A percentile compares a stretch with the other conserved stretches of the same genome.
These are phyloP conservation scores for Diaporthe sp. DNA, from an alignment of 2,329 filamentous ascomycete genomes.

Conservation along the genomic window DNA sequence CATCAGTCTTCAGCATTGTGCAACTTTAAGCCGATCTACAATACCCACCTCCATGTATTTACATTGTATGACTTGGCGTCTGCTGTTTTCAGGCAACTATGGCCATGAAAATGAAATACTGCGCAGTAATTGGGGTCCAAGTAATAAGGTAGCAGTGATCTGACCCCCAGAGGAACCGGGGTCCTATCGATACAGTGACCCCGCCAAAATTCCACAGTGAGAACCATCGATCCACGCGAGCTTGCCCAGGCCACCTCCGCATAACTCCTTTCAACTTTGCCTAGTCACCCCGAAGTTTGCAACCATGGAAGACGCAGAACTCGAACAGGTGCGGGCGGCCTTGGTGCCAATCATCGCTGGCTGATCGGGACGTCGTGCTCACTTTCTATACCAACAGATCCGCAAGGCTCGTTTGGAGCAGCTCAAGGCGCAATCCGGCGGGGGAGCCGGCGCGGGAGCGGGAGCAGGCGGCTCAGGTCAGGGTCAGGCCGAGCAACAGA, in stretches of 20 bases:
- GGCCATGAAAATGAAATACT: too few relatives aligned
- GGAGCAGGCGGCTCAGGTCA: conserved; percentile 57
- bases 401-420: conserved; percentile 92
- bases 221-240: conserved; percentile 4
- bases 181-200: conserved; percentile 31
- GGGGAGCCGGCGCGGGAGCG: conserved; percentile 57
- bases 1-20: neutral
- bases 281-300: neutral
- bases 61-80: neutral
- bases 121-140: neutral
- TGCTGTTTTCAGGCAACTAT: neutral
- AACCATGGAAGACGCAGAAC: conserved; percentile 38
- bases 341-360: neutral
- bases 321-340: conserved; percentile 35
- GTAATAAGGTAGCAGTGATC: neutral
- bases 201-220: conserved; percentile 32
- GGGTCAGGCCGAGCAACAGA: conserved; percentile 72
- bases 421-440: conserved; percentile 79
- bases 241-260: neutral
- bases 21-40: neutral
- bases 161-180: neutral
- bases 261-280: neutral
- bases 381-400: conserved; percentile 66
- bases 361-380: neutral
- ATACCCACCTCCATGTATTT: neutral